Conservation (phyloP, 768 basidiomycete species). For the Phlebiopsis flavidoalba region DNA sequence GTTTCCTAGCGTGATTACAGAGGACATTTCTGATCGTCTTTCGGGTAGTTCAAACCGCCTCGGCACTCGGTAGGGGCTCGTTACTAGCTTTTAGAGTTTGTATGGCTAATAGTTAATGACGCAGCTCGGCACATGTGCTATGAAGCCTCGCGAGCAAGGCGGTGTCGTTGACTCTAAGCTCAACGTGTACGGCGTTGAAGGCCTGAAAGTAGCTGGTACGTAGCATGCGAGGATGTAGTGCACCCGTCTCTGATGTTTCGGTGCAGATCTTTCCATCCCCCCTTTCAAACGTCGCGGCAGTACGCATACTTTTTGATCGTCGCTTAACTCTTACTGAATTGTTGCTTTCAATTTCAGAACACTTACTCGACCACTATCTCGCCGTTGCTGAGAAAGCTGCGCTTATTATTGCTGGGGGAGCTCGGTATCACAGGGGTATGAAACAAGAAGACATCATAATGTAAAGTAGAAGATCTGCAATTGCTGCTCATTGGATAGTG, state of each 20-base stretch:
- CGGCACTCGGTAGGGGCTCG: conserved; percentile 27
- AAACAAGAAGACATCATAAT: neutral
- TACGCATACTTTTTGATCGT: conserved; percentile 9
- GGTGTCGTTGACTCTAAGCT: conserved; percentile 62
- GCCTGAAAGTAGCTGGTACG: conserved; percentile 54
- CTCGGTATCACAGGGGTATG: conserved; percentile 25
- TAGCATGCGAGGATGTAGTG: neutral
- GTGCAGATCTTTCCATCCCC: conserved; percentile 31
- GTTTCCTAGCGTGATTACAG: neutral
- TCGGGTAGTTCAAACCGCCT: conserved; percentile 24
- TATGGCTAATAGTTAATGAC: neutral
- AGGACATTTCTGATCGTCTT: neutral
- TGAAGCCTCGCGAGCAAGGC: conserved; percentile 53
- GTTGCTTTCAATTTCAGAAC: conserved; percentile 21
- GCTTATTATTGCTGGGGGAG: conserved; percentile 52
- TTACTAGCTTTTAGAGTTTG: neutral
- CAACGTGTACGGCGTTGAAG: conserved; percentile 55
- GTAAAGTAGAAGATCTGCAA: neutral
- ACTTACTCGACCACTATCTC: conserved; percentile 40
- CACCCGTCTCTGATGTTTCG: neutral
- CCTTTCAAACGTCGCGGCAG: conserved; percentile 32
- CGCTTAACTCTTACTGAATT: neutral
- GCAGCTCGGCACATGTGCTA: conserved; percentile 62
- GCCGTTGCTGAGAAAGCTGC: conserved; percentile 60
- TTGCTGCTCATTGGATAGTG: neutral